phyloP scores from a whole-genome alignment of 1,284 basidiomycete species.

The Tremellales sp. region DNA sequence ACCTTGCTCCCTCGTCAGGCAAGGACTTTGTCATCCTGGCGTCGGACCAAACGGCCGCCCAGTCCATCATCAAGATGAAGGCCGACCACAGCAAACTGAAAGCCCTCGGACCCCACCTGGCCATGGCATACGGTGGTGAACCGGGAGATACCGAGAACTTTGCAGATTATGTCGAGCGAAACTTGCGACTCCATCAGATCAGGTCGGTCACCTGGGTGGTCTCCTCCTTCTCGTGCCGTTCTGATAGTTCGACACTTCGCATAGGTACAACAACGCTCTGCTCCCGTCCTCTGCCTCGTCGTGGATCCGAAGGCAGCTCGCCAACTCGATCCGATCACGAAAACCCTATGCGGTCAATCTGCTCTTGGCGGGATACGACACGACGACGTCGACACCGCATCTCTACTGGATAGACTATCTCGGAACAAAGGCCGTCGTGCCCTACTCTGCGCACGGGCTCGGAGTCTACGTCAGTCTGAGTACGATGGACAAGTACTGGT shows the following conservation, averaged over 20 bases:
- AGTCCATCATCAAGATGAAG: conserved; percentile 98
- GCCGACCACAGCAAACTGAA: conserved; percentile 96
- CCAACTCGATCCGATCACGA: conserved; percentile 81
- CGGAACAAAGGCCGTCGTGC: conserved; percentile 81
- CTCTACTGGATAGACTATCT: conserved; percentile 97
- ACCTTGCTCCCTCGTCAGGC: conserved; percentile 61
- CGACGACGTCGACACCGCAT: conserved; percentile 57
- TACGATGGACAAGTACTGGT: conserved; percentile 78
- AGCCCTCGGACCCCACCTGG: conserved; percentile 79
- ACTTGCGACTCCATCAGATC: conserved; percentile 93
- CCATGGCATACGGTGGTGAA: conserved; percentile 94
- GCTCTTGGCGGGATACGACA: conserved; percentile 88
- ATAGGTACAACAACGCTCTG: conserved; percentile 59
- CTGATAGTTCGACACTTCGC: too few species aligned
- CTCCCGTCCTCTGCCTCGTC: conserved; percentile 85
- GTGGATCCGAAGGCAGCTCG: conserved; percentile 89
- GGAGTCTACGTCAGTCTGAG: conserved; percentile 88
- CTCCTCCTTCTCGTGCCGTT: neutral
- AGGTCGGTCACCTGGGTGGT: conserved; percentile 54
- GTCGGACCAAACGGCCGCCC: conserved; percentile 78
- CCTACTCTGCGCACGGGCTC: conserved; percentile 94
- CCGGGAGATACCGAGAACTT: conserved; percentile 97
- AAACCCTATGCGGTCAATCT: conserved; percentile 89
- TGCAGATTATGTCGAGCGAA: conserved; percentile 92
- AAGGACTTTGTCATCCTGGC: conserved; percentile 90